phyloP scores from a whole-genome alignment of 805 yeast species.

The Candida caryicola region DNA sequence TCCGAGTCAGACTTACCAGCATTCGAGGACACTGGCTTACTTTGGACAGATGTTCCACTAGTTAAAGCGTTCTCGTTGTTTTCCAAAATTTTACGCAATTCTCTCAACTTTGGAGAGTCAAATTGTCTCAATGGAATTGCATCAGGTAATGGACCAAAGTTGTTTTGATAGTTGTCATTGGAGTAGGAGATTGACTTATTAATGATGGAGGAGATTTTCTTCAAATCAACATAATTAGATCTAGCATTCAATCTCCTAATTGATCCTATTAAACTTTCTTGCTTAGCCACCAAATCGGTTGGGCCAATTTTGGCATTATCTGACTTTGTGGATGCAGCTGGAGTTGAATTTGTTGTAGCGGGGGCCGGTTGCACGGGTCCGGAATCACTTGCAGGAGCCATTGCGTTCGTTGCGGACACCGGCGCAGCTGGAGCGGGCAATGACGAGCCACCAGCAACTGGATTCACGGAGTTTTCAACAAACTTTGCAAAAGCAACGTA shows the following conservation, averaged over 20 bases:
- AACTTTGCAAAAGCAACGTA: slow-evolving; percentile 84
- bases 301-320: slow-evolving; percentile 14
- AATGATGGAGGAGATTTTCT: slow-evolving; percentile 47
- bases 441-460: not conserved
- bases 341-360: not conserved
- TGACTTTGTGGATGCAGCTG: not conserved
- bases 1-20: slow-evolving; percentile 8
- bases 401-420: no score
- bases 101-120: slow-evolving; percentile 86
- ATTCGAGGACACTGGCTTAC: not conserved
- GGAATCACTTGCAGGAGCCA: no score
- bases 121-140: slow-evolving; percentile 66
- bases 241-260: slow-evolving; percentile 15
- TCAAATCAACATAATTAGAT: slow-evolving; percentile 25
- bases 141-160: slow-evolving; percentile 76
- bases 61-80: slow-evolving; percentile 23
- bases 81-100: slow-evolving; percentile 63
- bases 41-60: slow-evolving; percentile 2
- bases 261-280: slow-evolving; percentile 18
- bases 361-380: not conserved
- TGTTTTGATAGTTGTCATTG: slow-evolving; percentile 49
- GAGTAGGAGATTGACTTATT: slow-evolving; percentile 28
- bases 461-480: slow-evolving; percentile 21
- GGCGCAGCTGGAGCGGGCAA: not conserved
- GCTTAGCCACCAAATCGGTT: slow-evolving; percentile 24